These are phyloP conservation scores for Nyssa sinensis DNA, from an alignment of 148 eudicot genomes.

Conservation along the genomic window DNA sequence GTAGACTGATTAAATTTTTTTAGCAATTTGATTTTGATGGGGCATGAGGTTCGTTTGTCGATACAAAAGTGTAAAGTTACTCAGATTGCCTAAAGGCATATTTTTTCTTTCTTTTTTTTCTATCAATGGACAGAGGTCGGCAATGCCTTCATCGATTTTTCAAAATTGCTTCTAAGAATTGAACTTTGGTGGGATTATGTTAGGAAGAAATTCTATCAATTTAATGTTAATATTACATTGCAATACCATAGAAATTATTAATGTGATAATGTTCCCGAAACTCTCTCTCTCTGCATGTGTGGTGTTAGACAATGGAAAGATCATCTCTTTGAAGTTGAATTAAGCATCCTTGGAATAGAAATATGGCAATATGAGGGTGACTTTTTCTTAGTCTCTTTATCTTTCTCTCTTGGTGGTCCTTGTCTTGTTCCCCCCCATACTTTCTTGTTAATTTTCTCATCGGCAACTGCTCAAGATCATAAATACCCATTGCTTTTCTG, in stretches of 20 bases:
- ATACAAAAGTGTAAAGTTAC: not conserved
- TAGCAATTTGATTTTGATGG: not conserved
- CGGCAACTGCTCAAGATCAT: not conserved
- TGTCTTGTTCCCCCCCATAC: not conserved
- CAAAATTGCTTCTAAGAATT: not conserved
- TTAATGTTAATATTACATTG: not conserved
- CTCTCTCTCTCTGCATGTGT: not conserved
- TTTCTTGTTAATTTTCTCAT: not conserved
- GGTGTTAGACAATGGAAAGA: not conserved
- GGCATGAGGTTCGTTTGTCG: not conserved
- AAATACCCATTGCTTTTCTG: not conserved
- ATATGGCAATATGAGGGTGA: not conserved
- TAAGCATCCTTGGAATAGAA: not conserved
- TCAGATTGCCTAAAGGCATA: not conserved
- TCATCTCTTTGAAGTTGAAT: not conserved
- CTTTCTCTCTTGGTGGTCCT: not conserved
- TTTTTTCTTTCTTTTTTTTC: not conserved
- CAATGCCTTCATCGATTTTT: not conserved
- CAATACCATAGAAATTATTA: not conserved
- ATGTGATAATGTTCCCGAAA: not conserved
- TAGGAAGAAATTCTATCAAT: not conserved
- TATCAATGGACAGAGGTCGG: not conserved
- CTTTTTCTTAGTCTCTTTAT: conserved; percentile 4
- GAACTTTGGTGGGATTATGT: not conserved
- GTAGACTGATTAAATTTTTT: not conserved